phyloP scores from a whole-genome alignment of 257 asterid species.

The Nicotiana undulata region DNA sequence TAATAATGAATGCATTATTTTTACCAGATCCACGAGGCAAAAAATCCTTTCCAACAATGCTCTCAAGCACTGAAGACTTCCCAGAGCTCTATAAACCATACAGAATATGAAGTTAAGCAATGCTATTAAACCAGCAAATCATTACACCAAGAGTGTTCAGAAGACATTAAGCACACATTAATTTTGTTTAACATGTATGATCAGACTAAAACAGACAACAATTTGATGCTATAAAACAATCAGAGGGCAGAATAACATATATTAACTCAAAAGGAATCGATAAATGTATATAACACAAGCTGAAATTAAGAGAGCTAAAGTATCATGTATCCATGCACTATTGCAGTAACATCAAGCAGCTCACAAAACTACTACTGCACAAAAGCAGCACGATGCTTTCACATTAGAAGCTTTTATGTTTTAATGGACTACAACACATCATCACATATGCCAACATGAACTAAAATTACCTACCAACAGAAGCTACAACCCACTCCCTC shows the following conservation, averaged over 20 bases:
- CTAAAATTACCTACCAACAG: background rate
- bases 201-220: background rate
- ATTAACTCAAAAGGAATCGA: background rate
- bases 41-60: slow-evolving; percentile 93
- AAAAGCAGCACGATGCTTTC: background rate
- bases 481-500: background rate
- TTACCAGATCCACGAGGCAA: slow-evolving; percentile 99
- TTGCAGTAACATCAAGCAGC: background rate
- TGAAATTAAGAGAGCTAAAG: background rate
- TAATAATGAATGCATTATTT: background rate
- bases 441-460: background rate
- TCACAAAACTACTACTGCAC: background rate
- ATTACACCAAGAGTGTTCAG: background rate
- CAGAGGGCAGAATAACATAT: background rate
- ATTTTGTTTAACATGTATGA: background rate
- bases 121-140: background rate
- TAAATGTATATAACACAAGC: background rate
- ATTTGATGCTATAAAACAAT: background rate
- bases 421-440: background rate
- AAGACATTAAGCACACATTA: background rate
- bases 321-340: background rate
- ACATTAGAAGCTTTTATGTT: background rate
- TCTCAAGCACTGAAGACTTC: slow-evolving; percentile 96
- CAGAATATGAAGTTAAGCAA: slow-evolving; percentile 1
- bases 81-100: slow-evolving; percentile 74